phyloP scores from a whole-genome alignment of 371 early-diverging fungal genomes.

The Rhizomucor miehei region DNA sequence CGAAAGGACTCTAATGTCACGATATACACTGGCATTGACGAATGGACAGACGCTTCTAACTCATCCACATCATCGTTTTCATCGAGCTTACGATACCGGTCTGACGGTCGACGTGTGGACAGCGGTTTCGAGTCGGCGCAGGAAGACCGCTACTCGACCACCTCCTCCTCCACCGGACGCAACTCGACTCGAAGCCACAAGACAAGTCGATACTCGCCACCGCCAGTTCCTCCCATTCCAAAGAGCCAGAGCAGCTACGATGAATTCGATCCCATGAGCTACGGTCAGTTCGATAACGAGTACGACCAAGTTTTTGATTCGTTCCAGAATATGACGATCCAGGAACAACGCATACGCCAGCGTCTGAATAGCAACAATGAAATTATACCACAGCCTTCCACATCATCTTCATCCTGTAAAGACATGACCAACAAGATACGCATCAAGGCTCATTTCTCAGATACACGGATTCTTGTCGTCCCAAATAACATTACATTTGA shows the following conservation, averaged over 20 bases:
- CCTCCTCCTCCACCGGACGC: conserved; percentile 11
- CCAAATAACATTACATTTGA: conserved; percentile 18
- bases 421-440: conserved; percentile 17
- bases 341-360: conserved; percentile 12
- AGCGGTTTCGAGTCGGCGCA: conserved; percentile 37
- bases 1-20: conserved; percentile 20
- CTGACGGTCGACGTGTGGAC: conserved; percentile 28
- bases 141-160: conserved; percentile 31
- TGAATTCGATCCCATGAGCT: conserved; percentile 8
- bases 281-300: conserved; percentile 21
- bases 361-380: conserved; percentile 9
- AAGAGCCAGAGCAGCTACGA: conserved; percentile 5
- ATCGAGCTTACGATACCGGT: conserved; percentile 17
- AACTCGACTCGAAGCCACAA: conserved; percentile 15
- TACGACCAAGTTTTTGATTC: conserved; percentile 36
- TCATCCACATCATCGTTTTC: conserved; percentile 22
- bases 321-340: conserved; percentile 18
- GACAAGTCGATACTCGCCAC: conserved; percentile 19
- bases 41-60: conserved; percentile 12
- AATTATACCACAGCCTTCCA: not conserved
- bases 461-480: conserved; percentile 20
- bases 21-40: conserved; percentile 8
- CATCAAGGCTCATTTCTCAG: conserved; percentile 20
- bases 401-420: conserved; percentile 1
- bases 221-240: conserved; percentile 38